Evolutionary conservation across 2,329 filamentous ascomycete species (phyloP).

Genomic region (Aspergillus fructus): DNA sequence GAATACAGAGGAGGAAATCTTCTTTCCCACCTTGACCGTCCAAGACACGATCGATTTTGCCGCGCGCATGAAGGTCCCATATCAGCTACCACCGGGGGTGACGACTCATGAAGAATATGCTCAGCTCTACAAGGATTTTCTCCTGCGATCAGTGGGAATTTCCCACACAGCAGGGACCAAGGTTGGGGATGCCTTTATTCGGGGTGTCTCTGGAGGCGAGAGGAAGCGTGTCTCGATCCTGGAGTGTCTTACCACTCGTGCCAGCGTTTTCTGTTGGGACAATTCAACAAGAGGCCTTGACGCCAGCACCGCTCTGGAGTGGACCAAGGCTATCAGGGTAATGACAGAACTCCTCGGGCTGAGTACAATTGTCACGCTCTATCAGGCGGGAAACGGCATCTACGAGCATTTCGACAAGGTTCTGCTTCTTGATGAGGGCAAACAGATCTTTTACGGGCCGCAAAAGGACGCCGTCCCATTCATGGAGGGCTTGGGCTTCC

Average conservation of each 20-base stretch:
- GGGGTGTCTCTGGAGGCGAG: not conserved
- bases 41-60: constrained; percentile 51
- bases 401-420: not conserved
- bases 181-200: constrained; percentile 22
- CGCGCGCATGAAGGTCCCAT: constrained; percentile 63
- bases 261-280: not conserved
- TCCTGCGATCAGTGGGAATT: constrained; percentile 57
- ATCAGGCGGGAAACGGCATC: not conserved
- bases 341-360: not conserved
- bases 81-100: constrained; percentile 63
- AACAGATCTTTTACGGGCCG: not conserved
- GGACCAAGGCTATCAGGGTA: not conserved
- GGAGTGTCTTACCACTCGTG: not conserved
- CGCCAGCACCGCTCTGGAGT: not conserved
- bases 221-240: constrained; percentile 2
- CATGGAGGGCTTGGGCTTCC: not conserved
- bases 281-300: constrained; percentile 5
- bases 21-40: constrained; percentile 52
- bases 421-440: not conserved
- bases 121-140: constrained; percentile 38
- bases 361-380: not conserved
- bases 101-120: constrained; percentile 35
- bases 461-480: not conserved
- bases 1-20: constrained; percentile 54
- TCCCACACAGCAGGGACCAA: constrained; percentile 61